Conservation (phyloP, 2,329 filamentous ascomycete species). For the Pezicula rhizophila region DNA sequence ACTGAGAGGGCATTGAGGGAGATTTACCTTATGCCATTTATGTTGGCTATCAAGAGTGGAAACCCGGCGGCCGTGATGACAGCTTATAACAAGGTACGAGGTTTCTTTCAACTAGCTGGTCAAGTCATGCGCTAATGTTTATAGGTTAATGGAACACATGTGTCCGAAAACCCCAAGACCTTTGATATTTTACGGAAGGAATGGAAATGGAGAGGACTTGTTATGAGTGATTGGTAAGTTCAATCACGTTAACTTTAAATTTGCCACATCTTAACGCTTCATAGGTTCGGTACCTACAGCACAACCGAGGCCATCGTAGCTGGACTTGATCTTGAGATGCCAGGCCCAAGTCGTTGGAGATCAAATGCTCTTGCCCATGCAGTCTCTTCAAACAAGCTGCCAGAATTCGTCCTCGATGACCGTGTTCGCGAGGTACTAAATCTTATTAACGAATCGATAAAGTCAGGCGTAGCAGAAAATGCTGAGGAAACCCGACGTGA, state of each 20-base stretch:
- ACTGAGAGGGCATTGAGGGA: slow-evolving; percentile 51
- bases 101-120: too few relatives aligned
- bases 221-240: slow-evolving; percentile 54
- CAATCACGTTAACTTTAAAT: slow-evolving; percentile 10
- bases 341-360: slow-evolving; percentile 29
- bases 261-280: neutral
- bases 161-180: slow-evolving; percentile 46
- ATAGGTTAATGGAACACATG: slow-evolving; percentile 46
- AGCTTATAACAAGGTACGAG: slow-evolving; percentile 42
- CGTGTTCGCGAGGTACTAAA: slow-evolving; percentile 28
- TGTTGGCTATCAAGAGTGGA: slow-evolving; percentile 42
- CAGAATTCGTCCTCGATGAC: slow-evolving; percentile 21
- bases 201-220: slow-evolving; percentile 51
- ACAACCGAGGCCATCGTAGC: slow-evolving; percentile 16
- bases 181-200: slow-evolving; percentile 46
- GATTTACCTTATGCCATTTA: slow-evolving; percentile 52
- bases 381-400: slow-evolving; percentile 24
- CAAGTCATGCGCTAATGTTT: too few relatives aligned
- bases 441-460: slow-evolving; percentile 19
- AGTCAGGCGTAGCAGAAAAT: slow-evolving; percentile 3
- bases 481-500: slow-evolving; percentile 1
- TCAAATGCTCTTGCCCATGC: slow-evolving; percentile 16
- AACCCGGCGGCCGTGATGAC: slow-evolving; percentile 52
- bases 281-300: slow-evolving; percentile 10
- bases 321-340: slow-evolving; percentile 31